Base-by-base conservation (phyloP, 495 filamentous ascomycete species). In the Daldinia decipiens region DNA sequence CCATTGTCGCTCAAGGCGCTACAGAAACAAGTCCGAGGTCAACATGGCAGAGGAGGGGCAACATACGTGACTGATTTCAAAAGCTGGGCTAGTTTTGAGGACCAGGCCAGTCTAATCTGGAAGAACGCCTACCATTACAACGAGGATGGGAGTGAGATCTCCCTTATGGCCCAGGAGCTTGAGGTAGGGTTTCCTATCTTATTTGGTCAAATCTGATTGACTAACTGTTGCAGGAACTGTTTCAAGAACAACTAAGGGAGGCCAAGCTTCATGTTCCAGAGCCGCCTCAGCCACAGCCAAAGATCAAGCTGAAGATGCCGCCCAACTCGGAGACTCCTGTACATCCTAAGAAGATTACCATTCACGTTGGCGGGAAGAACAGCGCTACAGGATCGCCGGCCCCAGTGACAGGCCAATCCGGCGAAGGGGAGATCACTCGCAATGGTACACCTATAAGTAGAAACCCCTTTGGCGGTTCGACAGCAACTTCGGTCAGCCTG, bases 41-140 rank as follows among this genome's bases (percentile, higher is more conserved):
- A 87, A 26, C 86, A 88, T 59, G 90, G 90, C 11, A 83, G 90
- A 59, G 84, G 86, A 55, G 83, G 86, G 36, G 83, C 85, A 4
- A 90, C 91, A 1, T 87, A 86, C n/a, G 77, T 86, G 12, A 91
- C 89, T 29, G 87, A 91, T 34, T 90, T 93, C 77, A 91, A 91
- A 69, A 89, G 79, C 24, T 97, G 94, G 94, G 79, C 88, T 45
- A 83, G 87, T 3, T 95, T 97, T 64, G 92, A 94, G 77, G 87
- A 91, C 12, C 92, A 91, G 64, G 83, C 92, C 51, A 89, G 85
- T 68, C 86, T 90, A 59, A 90, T 97, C 31, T 96, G 93, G 92
- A 86, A 84, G 39, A 97, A 97, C 80, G 94, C 94, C 4, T 88
- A 89, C 55, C 86, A 88, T 31, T 97, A 94, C 79, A 97, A 97